A percentile compares a stretch with the other conserved stretches of the same genome.
phyloP scores from a whole-genome alignment of 2,329 filamentous ascomycete species.

The Penicillium vulpinum region DNA sequence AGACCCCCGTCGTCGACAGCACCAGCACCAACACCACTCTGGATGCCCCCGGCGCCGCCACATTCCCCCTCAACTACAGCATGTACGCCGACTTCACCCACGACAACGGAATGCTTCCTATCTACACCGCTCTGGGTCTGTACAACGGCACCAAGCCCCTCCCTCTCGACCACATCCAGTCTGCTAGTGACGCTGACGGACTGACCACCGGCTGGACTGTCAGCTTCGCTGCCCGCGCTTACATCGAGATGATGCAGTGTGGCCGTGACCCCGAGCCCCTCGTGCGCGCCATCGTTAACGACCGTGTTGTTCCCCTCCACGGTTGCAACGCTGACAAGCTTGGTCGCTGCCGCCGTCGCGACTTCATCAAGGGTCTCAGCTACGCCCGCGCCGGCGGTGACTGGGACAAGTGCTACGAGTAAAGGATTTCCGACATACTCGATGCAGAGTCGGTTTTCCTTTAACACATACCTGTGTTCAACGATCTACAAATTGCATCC shows the following conservation, averaged over 20 bases:
- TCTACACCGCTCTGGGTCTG: slow-evolving; percentile 75
- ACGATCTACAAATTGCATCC: neutral
- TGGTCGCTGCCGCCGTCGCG: slow-evolving; percentile 68
- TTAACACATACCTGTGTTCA: neutral
- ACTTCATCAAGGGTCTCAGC: slow-evolving; percentile 71
- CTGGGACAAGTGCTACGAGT: slow-evolving; percentile 65
- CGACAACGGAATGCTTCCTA: slow-evolving; percentile 79
- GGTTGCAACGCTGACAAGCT: slow-evolving; percentile 69
- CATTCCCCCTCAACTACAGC: slow-evolving; percentile 69
- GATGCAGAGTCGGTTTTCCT: neutral
- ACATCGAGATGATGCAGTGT: slow-evolving; percentile 85
- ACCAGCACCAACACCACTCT: slow-evolving; percentile 79
- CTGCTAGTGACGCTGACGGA: slow-evolving; percentile 59
- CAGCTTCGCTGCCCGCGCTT: slow-evolving; percentile 77
- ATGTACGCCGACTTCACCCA: slow-evolving; percentile 91
- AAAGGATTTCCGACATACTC: neutral
- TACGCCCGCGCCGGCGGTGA: slow-evolving; percentile 72
- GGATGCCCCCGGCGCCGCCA: slow-evolving; percentile 59
- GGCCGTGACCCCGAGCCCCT: slow-evolving; percentile 58
- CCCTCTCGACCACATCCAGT: slow-evolving; percentile 50
- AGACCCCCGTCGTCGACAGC: slow-evolving; percentile 65
- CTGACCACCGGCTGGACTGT: slow-evolving; percentile 78
- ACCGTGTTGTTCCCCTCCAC: slow-evolving; percentile 71
- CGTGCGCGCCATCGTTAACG: slow-evolving; percentile 80
- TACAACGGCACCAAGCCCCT: slow-evolving; percentile 66